A percentile compares a stretch with the other conserved stretches of the same genome.
Evolutionary conservation across 768 basidiomycete species (phyloP).

Genomic region (Suillus bovinus): DNA sequence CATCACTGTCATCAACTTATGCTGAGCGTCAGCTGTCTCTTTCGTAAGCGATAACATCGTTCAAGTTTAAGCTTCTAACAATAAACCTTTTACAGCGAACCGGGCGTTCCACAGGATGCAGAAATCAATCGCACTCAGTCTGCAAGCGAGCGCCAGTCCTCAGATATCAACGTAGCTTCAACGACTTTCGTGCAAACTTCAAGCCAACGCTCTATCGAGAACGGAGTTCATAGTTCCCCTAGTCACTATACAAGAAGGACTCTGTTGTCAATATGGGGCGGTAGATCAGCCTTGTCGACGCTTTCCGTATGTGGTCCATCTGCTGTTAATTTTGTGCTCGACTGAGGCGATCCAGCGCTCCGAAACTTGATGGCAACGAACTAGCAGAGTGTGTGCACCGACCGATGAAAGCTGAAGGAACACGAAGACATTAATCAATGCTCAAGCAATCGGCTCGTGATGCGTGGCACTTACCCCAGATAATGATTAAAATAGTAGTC

Average conservation of each 20-base stretch:
- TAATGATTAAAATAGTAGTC: constrained; percentile 48
- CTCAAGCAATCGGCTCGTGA: neutral
- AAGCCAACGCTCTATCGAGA: neutral
- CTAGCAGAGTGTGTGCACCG: constrained; percentile 14
- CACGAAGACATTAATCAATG: neutral
- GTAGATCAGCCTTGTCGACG: neutral
- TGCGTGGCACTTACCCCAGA: constrained; percentile 48
- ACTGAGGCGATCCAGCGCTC: neutral
- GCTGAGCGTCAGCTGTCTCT: neutral
- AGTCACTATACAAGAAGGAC: neutral
- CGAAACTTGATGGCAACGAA: neutral
- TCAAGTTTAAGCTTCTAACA: neutral
- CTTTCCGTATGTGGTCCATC: neutral
- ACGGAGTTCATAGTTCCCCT: neutral
- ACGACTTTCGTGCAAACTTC: neutral
- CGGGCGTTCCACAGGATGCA: neutral
- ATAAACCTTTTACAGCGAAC: neutral
- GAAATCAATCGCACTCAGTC: neutral
- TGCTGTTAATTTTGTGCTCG: neutral
- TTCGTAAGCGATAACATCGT: neutral
- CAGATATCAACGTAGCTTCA: too few species aligned
- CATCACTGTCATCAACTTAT: neutral
- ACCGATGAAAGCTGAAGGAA: constrained; percentile 62
- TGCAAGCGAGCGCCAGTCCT: neutral
- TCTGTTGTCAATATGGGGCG: neutral